phyloP scores from a whole-genome alignment of 306 rosid species.

The Astragalus membranaceus region DNA sequence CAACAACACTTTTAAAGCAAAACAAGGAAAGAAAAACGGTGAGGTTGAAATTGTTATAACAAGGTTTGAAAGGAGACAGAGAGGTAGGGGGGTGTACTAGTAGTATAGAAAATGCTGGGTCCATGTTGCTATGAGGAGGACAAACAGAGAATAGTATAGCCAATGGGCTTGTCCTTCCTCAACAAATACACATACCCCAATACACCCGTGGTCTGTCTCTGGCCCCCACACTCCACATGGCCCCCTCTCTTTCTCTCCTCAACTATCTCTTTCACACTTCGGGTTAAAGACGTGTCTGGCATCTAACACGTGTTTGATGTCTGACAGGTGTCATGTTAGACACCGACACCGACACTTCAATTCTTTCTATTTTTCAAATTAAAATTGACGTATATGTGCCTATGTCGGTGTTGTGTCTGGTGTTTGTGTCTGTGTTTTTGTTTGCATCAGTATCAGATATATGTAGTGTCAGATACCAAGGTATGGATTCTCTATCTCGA shows the following conservation, averaged over 20 bases:
- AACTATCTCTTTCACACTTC: no score
- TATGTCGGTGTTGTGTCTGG: no score
- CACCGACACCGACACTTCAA: no score
- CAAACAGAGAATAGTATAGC: constrained; percentile 44
- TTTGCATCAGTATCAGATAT: no score
- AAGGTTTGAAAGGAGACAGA: background rate
- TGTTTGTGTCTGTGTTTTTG: no score
- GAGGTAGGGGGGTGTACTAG: background rate
- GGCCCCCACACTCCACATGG: constrained; percentile 36
- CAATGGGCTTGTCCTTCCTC: constrained; percentile 39
- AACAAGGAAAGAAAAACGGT: background rate
- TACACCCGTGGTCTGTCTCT: constrained; percentile 61
- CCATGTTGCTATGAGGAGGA: constrained; percentile 39
- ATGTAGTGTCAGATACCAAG: no score
- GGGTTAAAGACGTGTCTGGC: no score
- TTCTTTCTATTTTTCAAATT: no score
- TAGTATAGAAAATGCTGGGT: constrained; percentile 22
- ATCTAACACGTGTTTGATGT: no score
- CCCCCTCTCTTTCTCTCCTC: background rate
- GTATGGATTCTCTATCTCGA: no score
- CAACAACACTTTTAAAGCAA: background rate
- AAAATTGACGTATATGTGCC: no score
- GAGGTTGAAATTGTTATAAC: background rate
- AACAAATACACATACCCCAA: constrained; percentile 40
- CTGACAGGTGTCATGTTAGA: no score